Base-by-base conservation (phyloP, 345 rosid genomes). In the Pistacia vera region DNA sequence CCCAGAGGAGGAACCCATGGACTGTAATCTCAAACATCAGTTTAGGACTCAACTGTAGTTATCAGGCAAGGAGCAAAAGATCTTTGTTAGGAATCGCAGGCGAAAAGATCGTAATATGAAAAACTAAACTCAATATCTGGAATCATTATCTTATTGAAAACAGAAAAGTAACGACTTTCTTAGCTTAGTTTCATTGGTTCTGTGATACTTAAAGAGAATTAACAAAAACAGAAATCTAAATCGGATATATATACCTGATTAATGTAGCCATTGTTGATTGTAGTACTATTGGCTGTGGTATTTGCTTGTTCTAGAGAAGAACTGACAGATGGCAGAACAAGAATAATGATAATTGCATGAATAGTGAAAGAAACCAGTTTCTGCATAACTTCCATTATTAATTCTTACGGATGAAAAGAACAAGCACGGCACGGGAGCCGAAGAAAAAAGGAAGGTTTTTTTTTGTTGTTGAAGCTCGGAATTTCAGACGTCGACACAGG, bases 1-100 rank as follows among this genome's bases (percentile, higher is more conserved):
- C 89, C 98, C 98, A 95, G 22, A 91, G 86, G 76, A 93, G 90
- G 77, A 93, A 82, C 11, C 95, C 98, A 77, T 95, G 98, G 51
- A 91, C 75, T 71, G 79, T 79, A 61, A 95, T 86, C 74, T 88
- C 91, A 36, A 74, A 84, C 71, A 81, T 66, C 79, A 91, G 85
- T 61, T 81, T 79, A 36, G 87, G 75, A 85, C 83, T 92, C 78
- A 85, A 30, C 95, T 92, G 89, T 13, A 58, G 62, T 64, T 13
- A 3, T 63, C 25, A 68, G 66, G 11, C 12, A 77, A 63, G 17
- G 61, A 8, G 46, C 46, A 4, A 66, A 54, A 72, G 10, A 61
- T 11, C 61, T 33, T 70, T 18, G 12, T 52, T 28, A 71, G n/a
- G 22, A 56, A 51, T 58, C 36, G 36, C 72, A 10, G 38, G 18